These are phyloP conservation scores for Phytophthora colocasiae DNA, from an alignment of 352 stramenopile genomes.

Conservation along the genomic window DNA sequence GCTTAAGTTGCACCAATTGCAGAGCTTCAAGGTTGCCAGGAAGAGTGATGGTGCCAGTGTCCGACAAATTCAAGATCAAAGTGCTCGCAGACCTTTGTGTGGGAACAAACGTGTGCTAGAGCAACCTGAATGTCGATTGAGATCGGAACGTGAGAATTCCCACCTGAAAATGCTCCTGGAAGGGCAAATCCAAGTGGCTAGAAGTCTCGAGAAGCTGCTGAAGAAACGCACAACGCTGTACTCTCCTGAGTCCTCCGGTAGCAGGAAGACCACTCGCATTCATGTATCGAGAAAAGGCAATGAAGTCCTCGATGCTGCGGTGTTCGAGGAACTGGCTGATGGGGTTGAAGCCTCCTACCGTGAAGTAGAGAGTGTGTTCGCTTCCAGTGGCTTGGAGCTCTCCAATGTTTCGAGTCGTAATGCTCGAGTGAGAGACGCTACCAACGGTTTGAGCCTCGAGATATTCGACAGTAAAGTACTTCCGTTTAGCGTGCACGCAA, in stretches of 20 bases:
- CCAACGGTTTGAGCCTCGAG: constrained; percentile 43
- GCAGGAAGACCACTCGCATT: constrained; percentile 26
- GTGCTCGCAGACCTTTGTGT: constrained; percentile 13
- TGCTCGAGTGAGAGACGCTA: constrained; percentile 32
- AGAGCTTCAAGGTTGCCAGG: constrained; percentile 22
- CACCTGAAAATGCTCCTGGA: constrained; percentile 34
- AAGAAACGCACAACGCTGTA: constrained; percentile 19
- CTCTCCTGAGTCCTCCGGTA: constrained; percentile 24
- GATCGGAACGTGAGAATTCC: constrained; percentile 35
- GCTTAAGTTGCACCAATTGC: constrained; percentile 24
- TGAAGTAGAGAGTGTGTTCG: constrained; percentile 43
- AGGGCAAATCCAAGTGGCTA: constrained; percentile 30
- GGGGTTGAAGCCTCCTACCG: constrained; percentile 36
- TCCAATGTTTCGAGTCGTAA: constrained; percentile 29
- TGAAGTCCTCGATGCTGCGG: constrained; percentile 19
- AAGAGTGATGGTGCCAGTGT: constrained; percentile 4
- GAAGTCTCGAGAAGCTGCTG: constrained; percentile 37
- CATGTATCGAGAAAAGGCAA: constrained; percentile 27
- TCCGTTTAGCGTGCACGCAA: constrained; percentile 43
- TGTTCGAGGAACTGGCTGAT: constrained; percentile 38
- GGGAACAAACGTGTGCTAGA: constrained; percentile 26
- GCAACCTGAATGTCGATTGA: constrained; percentile 24
- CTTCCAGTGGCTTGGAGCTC: constrained; percentile 20
- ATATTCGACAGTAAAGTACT: constrained; percentile 51
- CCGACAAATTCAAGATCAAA: background rate